Conservation (phyloP, 23 red algal genomes). For the Rhodosorus marinus region DNA sequence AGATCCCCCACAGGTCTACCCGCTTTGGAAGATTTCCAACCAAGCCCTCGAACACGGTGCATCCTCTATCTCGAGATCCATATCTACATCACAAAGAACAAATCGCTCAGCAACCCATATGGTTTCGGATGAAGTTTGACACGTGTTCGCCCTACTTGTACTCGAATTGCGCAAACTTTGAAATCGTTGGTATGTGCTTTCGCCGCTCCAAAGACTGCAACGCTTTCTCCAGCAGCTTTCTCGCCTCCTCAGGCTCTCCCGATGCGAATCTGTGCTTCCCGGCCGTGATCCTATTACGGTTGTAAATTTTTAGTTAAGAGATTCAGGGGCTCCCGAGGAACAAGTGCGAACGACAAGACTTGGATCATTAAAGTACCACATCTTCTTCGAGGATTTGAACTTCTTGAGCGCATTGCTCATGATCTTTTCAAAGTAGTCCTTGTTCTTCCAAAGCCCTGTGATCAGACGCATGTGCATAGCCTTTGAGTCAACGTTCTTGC, state of each 20-base stretch:
- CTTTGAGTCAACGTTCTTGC: background rate
- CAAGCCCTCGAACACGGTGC: conserved; percentile 78
- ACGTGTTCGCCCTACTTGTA: conserved; percentile 73
- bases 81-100: too few relatives aligned
- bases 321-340: background rate
- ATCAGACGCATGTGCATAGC: background rate
- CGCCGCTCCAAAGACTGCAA: conserved; percentile 27
- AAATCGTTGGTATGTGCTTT: conserved; percentile 43
- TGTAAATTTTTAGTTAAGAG: background rate
- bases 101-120: too few relatives aligned
- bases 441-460: background rate
- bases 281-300: conserved; percentile 21
- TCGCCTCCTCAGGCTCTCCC: conserved; percentile 17
- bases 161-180: conserved; percentile 76
- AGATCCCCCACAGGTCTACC: conserved; percentile 90
- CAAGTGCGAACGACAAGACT: background rate
- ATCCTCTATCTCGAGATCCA: conserved; percentile 42
- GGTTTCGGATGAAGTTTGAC: too few relatives aligned
- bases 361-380: conserved; percentile 20
- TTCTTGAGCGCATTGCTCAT: conserved; percentile 15
- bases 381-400: conserved; percentile 28
- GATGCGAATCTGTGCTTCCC: conserved; percentile 11
- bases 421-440: conserved; percentile 12
- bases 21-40: conserved; percentile 70
- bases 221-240: conserved; percentile 41